Evolutionary conservation across 768 basidiomycete species (phyloP).

Genomic region (Wakefieldia striispora): DNA sequence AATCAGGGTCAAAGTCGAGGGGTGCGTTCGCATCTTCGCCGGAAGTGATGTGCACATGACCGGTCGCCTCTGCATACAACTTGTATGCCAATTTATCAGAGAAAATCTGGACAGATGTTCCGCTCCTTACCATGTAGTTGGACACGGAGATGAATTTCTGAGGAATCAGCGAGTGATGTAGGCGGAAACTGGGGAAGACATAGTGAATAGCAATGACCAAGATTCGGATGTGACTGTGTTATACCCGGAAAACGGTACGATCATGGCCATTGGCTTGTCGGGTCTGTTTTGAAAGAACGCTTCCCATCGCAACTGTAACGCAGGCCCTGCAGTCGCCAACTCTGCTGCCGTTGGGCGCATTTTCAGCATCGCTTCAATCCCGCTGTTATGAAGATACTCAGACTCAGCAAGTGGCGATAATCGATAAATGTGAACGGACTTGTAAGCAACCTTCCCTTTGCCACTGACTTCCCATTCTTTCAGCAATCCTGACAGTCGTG

Average conservation of each 20-base stretch:
- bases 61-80: conserved; percentile 44
- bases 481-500: too few species aligned
- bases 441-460: conserved; percentile 49
- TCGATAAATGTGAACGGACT: conserved; percentile 37
- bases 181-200: conserved; percentile 14
- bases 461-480: conserved; percentile 36
- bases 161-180: conserved; percentile 16
- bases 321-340: conserved; percentile 17
- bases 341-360: conserved; percentile 23
- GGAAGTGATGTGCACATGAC: conserved; percentile 46
- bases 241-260: conserved; percentile 44
- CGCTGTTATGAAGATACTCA: conserved; percentile 6
- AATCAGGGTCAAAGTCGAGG: conserved; percentile 42
- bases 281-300: conserved; percentile 9
- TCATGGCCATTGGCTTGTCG: conserved; percentile 30
- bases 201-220: neutral
- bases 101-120: neutral
- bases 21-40: conserved; percentile 38
- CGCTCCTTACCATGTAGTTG: conserved; percentile 32
- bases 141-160: conserved; percentile 29
- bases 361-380: conserved; percentile 20
- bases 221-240: neutral
- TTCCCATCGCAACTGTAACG: conserved; percentile 22
- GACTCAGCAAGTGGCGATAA: neutral
- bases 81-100: conserved; percentile 2